Percentiles rank a stretch among this genome's conserved stretches.
phyloP scores from a whole-genome alignment of 2,329 filamentous ascomycete genomes.

The Trichophyton rubrum region DNA sequence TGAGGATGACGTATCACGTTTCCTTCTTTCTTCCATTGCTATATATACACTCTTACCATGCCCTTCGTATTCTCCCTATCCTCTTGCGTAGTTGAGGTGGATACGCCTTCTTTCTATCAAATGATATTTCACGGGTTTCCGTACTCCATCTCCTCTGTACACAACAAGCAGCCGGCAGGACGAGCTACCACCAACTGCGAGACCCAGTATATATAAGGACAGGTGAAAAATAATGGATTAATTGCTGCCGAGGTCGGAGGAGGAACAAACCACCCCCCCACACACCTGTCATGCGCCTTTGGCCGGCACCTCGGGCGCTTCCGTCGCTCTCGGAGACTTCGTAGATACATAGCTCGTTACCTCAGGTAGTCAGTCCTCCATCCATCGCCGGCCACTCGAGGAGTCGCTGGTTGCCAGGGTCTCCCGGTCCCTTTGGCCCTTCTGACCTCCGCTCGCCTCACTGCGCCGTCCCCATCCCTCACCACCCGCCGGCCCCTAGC shows the following conservation, averaged over 20 bases:
- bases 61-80: not conserved
- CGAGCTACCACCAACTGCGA: not conserved
- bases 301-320: not conserved
- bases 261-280: too few species aligned
- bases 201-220: not conserved
- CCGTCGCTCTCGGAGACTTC: not conserved
- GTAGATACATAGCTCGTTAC: not conserved
- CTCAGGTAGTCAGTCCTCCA: too few species aligned
- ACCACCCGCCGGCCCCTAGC: not conserved
- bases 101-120: not conserved
- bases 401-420: not conserved
- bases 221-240: not conserved
- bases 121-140: not conserved
- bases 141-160: too few species aligned
- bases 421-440: not conserved
- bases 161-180: too few species aligned
- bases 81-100: not conserved
- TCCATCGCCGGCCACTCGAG: not conserved
- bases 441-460: not conserved
- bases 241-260: slow-evolving; percentile 2
- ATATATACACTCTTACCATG: not conserved
- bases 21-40: not conserved
- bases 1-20: slow-evolving; percentile 11
- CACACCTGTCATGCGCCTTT: too few species aligned
- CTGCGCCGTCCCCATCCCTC: not conserved